Evolutionary conservation across 805 yeast genomes (phyloP).

Genomic region (Kuraishia piskuri): DNA sequence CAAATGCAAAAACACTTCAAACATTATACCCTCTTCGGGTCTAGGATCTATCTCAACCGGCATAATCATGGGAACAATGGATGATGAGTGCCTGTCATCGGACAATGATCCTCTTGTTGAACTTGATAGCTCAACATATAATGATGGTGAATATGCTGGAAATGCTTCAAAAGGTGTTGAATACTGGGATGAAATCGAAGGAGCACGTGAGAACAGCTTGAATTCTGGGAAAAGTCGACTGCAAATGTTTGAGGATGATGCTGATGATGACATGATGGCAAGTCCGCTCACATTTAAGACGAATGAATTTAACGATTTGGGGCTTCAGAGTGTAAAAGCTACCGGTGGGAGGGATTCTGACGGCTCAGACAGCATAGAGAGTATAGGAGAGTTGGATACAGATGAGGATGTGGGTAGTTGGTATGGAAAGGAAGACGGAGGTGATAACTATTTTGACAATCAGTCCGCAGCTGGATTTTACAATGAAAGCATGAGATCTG

Average conservation of each 20-base stretch:
- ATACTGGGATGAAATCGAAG: not conserved
- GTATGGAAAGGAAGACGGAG: not conserved
- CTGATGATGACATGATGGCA: not conserved
- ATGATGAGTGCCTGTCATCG: not conserved
- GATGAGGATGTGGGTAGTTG: not conserved
- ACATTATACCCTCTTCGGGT: not conserved
- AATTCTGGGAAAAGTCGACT: not conserved
- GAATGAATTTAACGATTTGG: not conserved
- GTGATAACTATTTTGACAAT: not conserved
- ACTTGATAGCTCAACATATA: not conserved
- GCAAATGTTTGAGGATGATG: not conserved
- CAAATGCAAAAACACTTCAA: not conserved
- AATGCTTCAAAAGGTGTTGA: not conserved
- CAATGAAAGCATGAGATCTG: no score
- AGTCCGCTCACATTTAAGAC: not conserved
- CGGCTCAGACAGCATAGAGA: not conserved
- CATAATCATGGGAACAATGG: conserved; percentile 2
- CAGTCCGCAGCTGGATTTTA: not conserved
- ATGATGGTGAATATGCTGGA: not conserved
- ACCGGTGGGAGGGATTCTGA: not conserved
- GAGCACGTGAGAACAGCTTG: not conserved
- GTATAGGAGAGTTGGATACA: not conserved
- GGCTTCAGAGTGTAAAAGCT: not conserved
- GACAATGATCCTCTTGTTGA: not conserved
- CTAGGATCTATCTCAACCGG: not conserved